Evolutionary conservation across 257 asterid species (phyloP).

Genomic region (Euphrasia confusa): DNA sequence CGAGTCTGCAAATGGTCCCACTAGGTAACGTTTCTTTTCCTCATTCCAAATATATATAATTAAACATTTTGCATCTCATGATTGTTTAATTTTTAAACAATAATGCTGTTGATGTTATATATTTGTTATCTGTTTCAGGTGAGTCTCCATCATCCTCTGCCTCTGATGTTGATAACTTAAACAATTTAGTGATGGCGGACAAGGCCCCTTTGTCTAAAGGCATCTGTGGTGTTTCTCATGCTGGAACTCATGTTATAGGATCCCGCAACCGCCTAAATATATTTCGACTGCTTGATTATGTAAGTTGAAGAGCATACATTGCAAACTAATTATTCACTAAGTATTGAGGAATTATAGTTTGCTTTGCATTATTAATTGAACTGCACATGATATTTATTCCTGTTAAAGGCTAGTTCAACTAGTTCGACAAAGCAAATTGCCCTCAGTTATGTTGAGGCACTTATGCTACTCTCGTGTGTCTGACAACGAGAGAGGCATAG

Average conservation of each 20-base stretch:
- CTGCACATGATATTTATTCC: not conserved
- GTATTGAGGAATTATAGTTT: too few relatives aligned
- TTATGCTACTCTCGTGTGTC: too few relatives aligned
- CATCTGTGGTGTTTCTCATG: slow-evolving; percentile 48
- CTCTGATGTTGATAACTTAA: slow-evolving; percentile 83
- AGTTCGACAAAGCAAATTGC: too few relatives aligned
- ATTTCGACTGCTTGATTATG: slow-evolving; percentile 77
- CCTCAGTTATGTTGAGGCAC: too few relatives aligned
- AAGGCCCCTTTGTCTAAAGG: slow-evolving; percentile 53
- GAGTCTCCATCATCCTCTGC: slow-evolving; percentile 98
- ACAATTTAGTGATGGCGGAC: slow-evolving; percentile 57
- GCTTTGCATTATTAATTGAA: not conserved
- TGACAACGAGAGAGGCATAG: too few relatives aligned
- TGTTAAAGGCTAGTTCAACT: too few relatives aligned
- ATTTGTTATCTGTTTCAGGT: slow-evolving; percentile 45
- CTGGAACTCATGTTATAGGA: slow-evolving; percentile 53
- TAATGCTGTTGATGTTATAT: slow-evolving; percentile 20
- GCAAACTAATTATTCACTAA: too few relatives aligned
- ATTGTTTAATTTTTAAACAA: slow-evolving; percentile 11
- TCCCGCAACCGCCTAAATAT: slow-evolving; percentile 59
- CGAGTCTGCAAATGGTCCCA: slow-evolving; percentile 62
- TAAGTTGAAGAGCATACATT: slow-evolving; percentile 35
- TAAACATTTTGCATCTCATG: slow-evolving; percentile 8
- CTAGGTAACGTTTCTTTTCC: slow-evolving; percentile 45
- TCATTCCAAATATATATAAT: not conserved